phyloP scores from a whole-genome alignment of 169 alveolate genomes.

The Cryptosporidium parvum region DNA sequence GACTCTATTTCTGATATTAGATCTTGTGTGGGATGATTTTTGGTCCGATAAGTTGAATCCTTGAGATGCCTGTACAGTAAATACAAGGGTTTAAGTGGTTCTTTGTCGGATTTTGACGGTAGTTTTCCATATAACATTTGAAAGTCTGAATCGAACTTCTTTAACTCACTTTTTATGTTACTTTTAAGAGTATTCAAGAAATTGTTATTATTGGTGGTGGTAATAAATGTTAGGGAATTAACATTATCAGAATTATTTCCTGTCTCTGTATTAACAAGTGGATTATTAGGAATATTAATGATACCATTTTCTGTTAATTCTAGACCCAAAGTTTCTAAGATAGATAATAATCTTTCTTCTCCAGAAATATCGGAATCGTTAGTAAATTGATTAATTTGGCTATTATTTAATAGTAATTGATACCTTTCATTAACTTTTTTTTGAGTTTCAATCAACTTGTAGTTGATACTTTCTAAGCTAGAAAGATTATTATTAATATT shows the following conservation, averaged over 20 bases:
- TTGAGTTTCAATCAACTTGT: neutral
- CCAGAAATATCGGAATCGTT: neutral
- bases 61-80: slow-evolving; percentile 86
- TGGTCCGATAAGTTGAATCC: slow-evolving; percentile 72
- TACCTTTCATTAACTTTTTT: neutral
- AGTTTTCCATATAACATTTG: slow-evolving; percentile 77
- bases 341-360: neutral
- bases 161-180: slow-evolving; percentile 87
- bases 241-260: neutral
- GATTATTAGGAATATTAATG: neutral
- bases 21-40: slow-evolving; percentile 24
- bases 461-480: neutral
- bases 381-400: neutral
- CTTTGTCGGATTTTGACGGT: slow-evolving; percentile 89
- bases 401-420: neutral
- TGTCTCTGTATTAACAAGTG: neutral
- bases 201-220: no score
- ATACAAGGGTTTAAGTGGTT: slow-evolving; percentile 91
- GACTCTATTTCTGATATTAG: slow-evolving; percentile 77
- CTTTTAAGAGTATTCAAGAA: slow-evolving; percentile 79
- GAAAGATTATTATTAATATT: neutral
- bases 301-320: neutral
- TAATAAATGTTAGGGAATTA: neutral
- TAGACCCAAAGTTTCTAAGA: neutral
- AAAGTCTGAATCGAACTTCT: slow-evolving; percentile 86